A percentile compares a stretch with the other conserved stretches of the same genome.
Evolutionary conservation across 148 eudicot genomes (phyloP).

Genomic region (Salicornia ramosissima): DNA sequence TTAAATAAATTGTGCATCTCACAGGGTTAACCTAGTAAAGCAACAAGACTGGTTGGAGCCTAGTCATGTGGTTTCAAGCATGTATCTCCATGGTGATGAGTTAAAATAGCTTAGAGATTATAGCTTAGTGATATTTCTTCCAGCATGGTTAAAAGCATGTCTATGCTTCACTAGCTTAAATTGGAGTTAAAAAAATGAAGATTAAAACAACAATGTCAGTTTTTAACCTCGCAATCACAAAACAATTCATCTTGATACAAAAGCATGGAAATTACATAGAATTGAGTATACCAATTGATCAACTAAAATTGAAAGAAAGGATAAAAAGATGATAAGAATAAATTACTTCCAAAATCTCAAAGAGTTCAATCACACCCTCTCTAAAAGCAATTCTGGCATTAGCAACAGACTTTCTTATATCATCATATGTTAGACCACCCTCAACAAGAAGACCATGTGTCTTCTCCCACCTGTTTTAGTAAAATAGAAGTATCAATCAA

Average conservation of each 20-base stretch:
- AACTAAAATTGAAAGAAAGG: not conserved
- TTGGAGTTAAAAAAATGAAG: not conserved
- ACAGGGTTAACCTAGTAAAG: no score
- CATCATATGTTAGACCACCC: slow-evolving; percentile 82
- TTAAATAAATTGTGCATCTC: no score
- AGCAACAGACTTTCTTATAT: slow-evolving; percentile 67
- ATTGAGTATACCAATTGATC: not conserved
- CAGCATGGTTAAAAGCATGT: no score
- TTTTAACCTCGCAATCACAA: not conserved
- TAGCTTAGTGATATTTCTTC: no score
- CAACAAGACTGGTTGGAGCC: no score
- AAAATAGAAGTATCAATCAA: not conserved
- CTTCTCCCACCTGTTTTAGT: slow-evolving; percentile 71
- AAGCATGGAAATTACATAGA: not conserved
- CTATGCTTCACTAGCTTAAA: not conserved
- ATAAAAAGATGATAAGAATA: slow-evolving; percentile 1
- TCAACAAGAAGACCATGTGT: slow-evolving; percentile 87
- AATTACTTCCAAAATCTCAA: slow-evolving; percentile 76
- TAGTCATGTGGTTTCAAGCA: no score
- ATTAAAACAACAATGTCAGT: not conserved
- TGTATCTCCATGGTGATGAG: no score
- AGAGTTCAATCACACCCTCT: slow-evolving; percentile 78
- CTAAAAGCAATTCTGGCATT: slow-evolving; percentile 69
- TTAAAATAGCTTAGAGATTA: no score
- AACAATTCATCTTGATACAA: not conserved